These are phyloP conservation scores for Eruca vesicaria DNA, from an alignment of 441 rosid species.

Conservation along the genomic window DNA sequence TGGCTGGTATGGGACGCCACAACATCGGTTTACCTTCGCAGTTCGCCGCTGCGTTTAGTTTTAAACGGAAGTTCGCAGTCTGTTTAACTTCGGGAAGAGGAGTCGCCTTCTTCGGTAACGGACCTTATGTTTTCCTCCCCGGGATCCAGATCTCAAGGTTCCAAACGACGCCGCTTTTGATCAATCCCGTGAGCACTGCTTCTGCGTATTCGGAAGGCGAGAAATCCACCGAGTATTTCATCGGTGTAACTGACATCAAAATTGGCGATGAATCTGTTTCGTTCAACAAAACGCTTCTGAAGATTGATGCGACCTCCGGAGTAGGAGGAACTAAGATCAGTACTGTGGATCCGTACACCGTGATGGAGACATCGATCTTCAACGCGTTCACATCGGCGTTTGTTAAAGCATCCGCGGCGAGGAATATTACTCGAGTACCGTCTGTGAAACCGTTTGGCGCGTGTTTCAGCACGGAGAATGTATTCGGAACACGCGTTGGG, in stretches of 20 bases:
- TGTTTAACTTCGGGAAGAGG: constrained; percentile 15
- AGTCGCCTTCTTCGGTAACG: constrained; percentile 53
- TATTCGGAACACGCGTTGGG: constrained; percentile 56
- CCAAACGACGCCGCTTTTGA: constrained; percentile 47
- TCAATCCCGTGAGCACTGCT: constrained; percentile 70
- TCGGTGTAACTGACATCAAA: constrained; percentile 45
- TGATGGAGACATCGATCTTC: constrained; percentile 56
- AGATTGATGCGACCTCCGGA: constrained; percentile 43
- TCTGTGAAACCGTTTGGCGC: constrained; percentile 55
- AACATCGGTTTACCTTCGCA: constrained; percentile 26
- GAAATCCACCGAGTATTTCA: constrained; percentile 63
- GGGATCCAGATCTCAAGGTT: constrained; percentile 44
- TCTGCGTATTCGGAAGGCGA: constrained; percentile 46
- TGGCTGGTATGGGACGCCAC: constrained; percentile 35
- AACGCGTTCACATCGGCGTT: constrained; percentile 47
- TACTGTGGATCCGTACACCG: constrained; percentile 69
- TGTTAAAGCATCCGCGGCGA: constrained; percentile 26
- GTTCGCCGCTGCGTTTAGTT: constrained; percentile 34
- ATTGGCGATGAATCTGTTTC: constrained; percentile 38
- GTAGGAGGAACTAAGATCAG: constrained; percentile 75
- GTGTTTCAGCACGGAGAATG: constrained; percentile 48
- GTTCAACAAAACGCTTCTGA: constrained; percentile 44
- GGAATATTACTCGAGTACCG: constrained; percentile 44
- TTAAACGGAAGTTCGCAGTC: constrained; percentile 26
- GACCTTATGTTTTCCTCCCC: constrained; percentile 61